phyloP scores from a whole-genome alignment of 768 basidiomycete species.

The Boletus reticulatus region DNA sequence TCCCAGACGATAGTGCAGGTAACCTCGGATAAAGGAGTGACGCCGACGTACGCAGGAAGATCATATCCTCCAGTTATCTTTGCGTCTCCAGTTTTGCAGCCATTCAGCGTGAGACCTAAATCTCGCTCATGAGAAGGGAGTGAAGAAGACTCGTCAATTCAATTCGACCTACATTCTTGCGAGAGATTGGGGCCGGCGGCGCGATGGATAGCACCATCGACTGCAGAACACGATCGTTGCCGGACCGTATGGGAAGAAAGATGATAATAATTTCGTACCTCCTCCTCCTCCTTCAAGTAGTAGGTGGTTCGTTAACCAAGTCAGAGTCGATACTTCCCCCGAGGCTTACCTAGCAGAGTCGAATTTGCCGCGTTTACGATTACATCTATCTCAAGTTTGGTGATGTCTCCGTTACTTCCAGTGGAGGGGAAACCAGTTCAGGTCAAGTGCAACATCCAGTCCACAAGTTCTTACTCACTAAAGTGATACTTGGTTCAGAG shows the following conservation, averaged over 20 bases:
- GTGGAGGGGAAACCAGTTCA: not conserved
- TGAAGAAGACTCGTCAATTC: not conserved
- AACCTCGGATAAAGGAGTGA: not conserved
- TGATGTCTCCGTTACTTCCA: constrained; percentile 76
- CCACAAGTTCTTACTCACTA: constrained; percentile 45
- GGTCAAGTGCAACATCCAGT: not conserved
- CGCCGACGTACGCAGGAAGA: constrained; percentile 66
- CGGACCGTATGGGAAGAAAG: not conserved
- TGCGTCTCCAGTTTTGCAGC: constrained; percentile 68
- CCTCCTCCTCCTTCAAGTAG: constrained; percentile 67
- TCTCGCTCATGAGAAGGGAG: constrained; percentile 34
- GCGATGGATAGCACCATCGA: constrained; percentile 79
- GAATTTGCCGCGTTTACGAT: constrained; percentile 85
- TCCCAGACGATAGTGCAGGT: not conserved
- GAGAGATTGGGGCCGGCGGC: constrained; percentile 67
- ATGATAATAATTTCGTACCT: constrained; percentile 40
- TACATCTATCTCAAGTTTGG: constrained; percentile 62
- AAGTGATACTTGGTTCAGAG: constrained; percentile 62
- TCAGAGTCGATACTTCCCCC: not conserved
- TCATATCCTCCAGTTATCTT: constrained; percentile 79
- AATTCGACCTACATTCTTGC: constrained; percentile 58
- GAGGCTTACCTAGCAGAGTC: constrained; percentile 57
- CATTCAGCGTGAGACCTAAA: constrained; percentile 63
- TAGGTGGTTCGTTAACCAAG: not conserved
- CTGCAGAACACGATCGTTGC: constrained; percentile 33